phyloP scores from a whole-genome alignment of 2,329 filamentous ascomycete genomes.

The Pseudodiploospora longispora region DNA sequence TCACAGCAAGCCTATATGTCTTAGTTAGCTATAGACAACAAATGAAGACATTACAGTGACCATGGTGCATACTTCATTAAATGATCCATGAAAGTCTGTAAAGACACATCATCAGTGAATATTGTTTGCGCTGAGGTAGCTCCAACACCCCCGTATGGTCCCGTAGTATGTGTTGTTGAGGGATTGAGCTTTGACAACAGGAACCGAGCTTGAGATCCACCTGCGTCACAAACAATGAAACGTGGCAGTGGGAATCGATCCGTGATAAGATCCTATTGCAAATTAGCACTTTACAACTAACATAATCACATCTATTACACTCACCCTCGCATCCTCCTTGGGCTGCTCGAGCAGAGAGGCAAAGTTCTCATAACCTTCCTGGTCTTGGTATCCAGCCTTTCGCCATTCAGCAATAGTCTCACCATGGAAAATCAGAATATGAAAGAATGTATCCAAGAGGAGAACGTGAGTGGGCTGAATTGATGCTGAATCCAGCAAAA shows the following conservation, averaged over 20 bases:
- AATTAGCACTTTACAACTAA: slow-evolving; percentile 10
- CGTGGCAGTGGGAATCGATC: slow-evolving; percentile 96
- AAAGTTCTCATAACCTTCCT: slow-evolving; percentile 98
- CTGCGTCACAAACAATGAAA: slow-evolving; percentile 98
- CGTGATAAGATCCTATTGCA: slow-evolving; percentile 76
- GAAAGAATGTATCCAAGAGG: slow-evolving; percentile 96
- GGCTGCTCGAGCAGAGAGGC: slow-evolving; percentile 78
- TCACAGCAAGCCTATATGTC: slow-evolving; percentile 46
- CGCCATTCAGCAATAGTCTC: slow-evolving; percentile 98
- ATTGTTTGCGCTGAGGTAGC: slow-evolving; percentile 90
- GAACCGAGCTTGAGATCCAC: slow-evolving; percentile 95
- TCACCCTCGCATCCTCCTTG: slow-evolving; percentile 90
- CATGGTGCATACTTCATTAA: slow-evolving; percentile 77
- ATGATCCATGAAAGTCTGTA: slow-evolving; percentile 99
- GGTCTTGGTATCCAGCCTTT: slow-evolving; percentile 95
- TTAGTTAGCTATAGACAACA: slow-evolving; percentile 7
- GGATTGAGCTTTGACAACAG: slow-evolving; percentile 94
- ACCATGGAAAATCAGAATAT: slow-evolving; percentile 98
- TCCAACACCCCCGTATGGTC: slow-evolving; percentile 81
- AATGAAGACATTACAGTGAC: neutral
- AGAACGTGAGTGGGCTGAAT: slow-evolving; percentile 93
- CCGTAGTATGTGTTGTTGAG: slow-evolving; percentile 90
- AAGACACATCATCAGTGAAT: slow-evolving; percentile 95
- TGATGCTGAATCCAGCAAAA: slow-evolving; percentile 91
- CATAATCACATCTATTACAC: slow-evolving; percentile 35